Percentiles rank a stretch among this genome's conserved stretches.
phyloP scores from a whole-genome alignment of 768 basidiomycete genomes.

The Psilocybe tampanensis region DNA sequence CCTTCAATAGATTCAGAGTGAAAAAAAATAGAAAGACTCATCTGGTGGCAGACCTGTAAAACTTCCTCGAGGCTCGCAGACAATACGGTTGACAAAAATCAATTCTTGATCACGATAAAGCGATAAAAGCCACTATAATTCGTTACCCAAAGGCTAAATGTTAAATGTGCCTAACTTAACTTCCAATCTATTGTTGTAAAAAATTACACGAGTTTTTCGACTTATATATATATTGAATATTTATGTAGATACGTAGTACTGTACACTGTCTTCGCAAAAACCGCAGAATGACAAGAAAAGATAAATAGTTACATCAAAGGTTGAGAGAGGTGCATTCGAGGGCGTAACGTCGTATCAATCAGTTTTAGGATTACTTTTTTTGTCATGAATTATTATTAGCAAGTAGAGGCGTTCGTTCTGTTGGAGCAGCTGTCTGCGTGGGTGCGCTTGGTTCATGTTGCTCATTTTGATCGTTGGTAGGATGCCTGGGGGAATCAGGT shows the following conservation, averaged over 20 bases:
- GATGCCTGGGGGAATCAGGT: conserved; percentile 19
- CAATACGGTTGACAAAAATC: no score
- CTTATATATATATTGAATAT: background rate
- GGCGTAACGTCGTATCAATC: conserved; percentile 7
- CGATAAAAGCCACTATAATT: no score
- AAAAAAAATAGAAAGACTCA: no score
- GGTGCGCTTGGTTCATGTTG: conserved; percentile 14
- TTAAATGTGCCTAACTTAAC: background rate
- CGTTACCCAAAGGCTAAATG: background rate
- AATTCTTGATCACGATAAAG: no score
- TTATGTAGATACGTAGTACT: background rate
- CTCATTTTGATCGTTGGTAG: conserved; percentile 13
- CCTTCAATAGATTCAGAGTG: no score
- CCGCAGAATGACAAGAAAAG: background rate
- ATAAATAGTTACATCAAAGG: conserved; percentile 10
- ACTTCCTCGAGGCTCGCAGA: no score
- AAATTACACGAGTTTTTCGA: background rate
- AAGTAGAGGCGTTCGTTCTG: conserved; percentile 44
- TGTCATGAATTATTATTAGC: conserved; percentile 22
- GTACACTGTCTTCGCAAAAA: background rate
- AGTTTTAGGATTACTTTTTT: conserved; percentile 2
- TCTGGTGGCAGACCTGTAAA: no score
- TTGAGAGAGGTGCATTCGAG: background rate
- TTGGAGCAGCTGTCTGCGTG: conserved; percentile 27
- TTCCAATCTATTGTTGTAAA: background rate